Evolutionary conservation across 805 yeast genomes (phyloP).

Genomic region (Zygosaccharomyces gambellarensis): DNA sequence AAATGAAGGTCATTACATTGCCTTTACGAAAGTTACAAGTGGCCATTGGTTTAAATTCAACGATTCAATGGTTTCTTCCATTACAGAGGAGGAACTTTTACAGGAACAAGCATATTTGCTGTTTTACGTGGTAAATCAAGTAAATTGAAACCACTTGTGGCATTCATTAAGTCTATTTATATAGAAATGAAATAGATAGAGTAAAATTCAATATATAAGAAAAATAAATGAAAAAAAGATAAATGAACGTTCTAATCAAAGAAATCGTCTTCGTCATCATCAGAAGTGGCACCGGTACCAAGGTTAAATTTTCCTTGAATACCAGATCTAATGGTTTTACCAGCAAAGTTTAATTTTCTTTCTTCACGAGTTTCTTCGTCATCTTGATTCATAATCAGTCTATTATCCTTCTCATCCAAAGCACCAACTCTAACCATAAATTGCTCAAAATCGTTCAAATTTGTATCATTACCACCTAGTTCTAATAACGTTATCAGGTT

Average conservation of each 20-base stretch:
- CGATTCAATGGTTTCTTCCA: conserved; percentile 72
- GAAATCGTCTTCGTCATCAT: conserved; percentile 45
- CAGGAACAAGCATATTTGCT: conserved; percentile 74
- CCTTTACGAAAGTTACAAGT: conserved; percentile 64
- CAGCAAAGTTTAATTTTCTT: conserved; percentile 49
- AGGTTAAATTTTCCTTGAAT: conserved; percentile 29
- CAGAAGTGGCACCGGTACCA: conserved; percentile 35
- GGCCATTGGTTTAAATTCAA: conserved; percentile 89
- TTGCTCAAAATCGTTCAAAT: conserved; percentile 62
- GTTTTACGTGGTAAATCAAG: conserved; percentile 49
- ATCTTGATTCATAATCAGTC: conserved; percentile 58
- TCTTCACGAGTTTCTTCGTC: conserved; percentile 57
- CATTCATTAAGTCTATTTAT: conserved; percentile 6
- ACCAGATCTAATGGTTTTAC: conserved; percentile 48
- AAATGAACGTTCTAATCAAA: conserved; percentile 37
- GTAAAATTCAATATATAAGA: no score
- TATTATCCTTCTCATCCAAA: conserved; percentile 58
- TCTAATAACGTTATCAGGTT: conserved; percentile 77
- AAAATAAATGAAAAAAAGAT: background rate
- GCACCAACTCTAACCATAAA: conserved; percentile 65
- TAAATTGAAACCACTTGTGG: conserved; percentile 13
- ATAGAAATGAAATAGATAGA: conserved; percentile 4
- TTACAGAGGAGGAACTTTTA: conserved; percentile 61
- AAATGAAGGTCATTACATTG: conserved; percentile 91
- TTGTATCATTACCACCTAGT: conserved; percentile 80